Evolutionary conservation across 139 green algal genomes (phyloP).

Genomic region (Micromonas commoda): DNA sequence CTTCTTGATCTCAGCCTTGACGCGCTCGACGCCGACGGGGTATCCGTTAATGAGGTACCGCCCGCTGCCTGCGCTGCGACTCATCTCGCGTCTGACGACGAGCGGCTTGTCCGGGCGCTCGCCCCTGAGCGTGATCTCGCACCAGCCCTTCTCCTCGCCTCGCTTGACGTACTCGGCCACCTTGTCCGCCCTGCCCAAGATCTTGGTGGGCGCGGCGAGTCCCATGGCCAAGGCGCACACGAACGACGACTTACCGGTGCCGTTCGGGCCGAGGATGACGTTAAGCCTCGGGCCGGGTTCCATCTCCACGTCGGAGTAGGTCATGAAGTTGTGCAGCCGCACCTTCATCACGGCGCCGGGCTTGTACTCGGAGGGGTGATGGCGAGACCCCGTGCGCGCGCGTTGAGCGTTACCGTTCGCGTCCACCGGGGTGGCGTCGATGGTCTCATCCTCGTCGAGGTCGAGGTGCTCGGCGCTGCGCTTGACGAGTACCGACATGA

Average conservation of each 20-base stretch:
- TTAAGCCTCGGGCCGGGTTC: slow-evolving; percentile 65
- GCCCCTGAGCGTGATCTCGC: slow-evolving; percentile 63
- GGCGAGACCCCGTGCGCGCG: too few relatives aligned
- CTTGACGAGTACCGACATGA: too few relatives aligned
- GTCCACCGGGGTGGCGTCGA: too few relatives aligned
- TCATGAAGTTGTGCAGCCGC: slow-evolving; percentile 52
- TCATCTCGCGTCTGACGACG: slow-evolving; percentile 35
- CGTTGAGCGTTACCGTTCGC: too few relatives aligned
- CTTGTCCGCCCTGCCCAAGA: slow-evolving; percentile 14
- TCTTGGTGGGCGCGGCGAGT: slow-evolving; percentile 55
- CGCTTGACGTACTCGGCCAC: slow-evolving; percentile 69
- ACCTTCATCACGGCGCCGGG: slow-evolving; percentile 38
- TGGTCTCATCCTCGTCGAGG: background rate
- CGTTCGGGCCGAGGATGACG: slow-evolving; percentile 91
- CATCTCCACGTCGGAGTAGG: slow-evolving; percentile 36
- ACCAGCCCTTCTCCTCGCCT: slow-evolving; percentile 46
- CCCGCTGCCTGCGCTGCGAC: background rate
- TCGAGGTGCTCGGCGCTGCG: too few relatives aligned
- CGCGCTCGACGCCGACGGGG: slow-evolving; percentile 7
- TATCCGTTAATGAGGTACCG: background rate
- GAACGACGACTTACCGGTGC: slow-evolving; percentile 85
- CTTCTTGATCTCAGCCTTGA: slow-evolving; percentile 25
- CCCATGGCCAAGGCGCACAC: slow-evolving; percentile 84
- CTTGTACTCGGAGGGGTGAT: slow-evolving; percentile 9
- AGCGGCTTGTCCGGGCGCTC: slow-evolving; percentile 30